Evolutionary conservation across 352 stramenopile genomes (phyloP).

Genomic region (Globisporangium emineosum): DNA sequence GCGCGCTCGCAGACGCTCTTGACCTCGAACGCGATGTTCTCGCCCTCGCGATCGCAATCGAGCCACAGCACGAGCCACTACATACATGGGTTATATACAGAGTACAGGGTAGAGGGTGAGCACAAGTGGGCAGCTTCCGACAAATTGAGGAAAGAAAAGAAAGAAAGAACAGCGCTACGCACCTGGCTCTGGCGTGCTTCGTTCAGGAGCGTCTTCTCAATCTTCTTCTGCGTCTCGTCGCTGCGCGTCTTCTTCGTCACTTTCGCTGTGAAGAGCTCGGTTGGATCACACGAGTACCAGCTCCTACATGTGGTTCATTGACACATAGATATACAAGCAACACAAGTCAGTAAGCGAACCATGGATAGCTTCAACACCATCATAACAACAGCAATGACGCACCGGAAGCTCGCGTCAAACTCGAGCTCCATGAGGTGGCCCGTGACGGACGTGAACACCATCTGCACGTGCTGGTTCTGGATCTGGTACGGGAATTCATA

Average conservation of each 20-base stretch:
- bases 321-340: constrained; percentile 26
- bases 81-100: constrained; percentile 3
- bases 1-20: constrained; percentile 82
- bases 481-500: constrained; percentile 91
- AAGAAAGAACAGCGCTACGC: neutral
- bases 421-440: constrained; percentile 98
- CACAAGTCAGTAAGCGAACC: neutral
- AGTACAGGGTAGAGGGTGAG: neutral
- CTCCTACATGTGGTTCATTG: constrained; percentile 52
- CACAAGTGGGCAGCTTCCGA: neutral
- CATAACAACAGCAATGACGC: neutral
- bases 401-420: constrained; percentile 85
- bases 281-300: constrained; percentile 93
- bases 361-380: neutral
- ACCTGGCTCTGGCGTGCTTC: constrained; percentile 79
- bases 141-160: neutral
- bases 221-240: constrained; percentile 85
- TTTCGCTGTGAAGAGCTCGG: constrained; percentile 92
- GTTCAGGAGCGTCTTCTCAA: constrained; percentile 90
- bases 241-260: constrained; percentile 80
- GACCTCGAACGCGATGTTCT: constrained; percentile 99
- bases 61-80: constrained; percentile 96
- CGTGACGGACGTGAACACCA: constrained; percentile 96
- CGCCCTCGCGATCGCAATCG: constrained; percentile 99
- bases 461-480: constrained; percentile 78